Percentiles rank a stretch among this genome's conserved stretches.
These are phyloP conservation scores for Termitomyces sp. DNA, from an alignment of 768 basidiomycete genomes.

Conservation along the genomic window DNA sequence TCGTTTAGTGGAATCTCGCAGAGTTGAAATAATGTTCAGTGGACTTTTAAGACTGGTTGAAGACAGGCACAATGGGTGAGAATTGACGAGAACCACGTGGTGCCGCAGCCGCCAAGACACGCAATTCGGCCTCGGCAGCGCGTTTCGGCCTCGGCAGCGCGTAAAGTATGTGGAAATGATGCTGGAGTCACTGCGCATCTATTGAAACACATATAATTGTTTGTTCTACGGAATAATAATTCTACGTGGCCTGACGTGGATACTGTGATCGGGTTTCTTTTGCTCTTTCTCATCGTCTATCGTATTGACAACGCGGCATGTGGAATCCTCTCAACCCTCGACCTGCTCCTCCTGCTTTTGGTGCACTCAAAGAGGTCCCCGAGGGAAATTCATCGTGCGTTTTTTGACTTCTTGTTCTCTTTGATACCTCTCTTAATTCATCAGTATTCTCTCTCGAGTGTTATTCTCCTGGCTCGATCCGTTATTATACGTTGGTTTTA, in stretches of 20 bases:
- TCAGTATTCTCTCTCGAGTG: conserved; percentile 30
- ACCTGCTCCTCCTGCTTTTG: conserved; percentile 18
- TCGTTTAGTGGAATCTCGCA: no score
- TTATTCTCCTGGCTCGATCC: conserved; percentile 43
- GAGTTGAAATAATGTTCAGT: no score
- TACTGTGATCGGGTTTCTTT: not conserved
- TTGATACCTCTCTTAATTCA: not conserved
- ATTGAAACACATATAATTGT: not conserved
- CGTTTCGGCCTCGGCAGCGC: not conserved
- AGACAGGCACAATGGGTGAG: no score
- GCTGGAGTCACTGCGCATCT: not conserved
- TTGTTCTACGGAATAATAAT: not conserved
- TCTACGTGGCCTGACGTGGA: not conserved
- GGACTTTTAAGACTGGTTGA: no score
- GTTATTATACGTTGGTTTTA: conserved; percentile 42
- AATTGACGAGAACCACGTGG: not conserved
- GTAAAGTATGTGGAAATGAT: not conserved
- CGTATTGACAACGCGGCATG: not conserved
- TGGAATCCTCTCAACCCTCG: conserved; percentile 15
- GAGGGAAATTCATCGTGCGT: conserved; percentile 14
- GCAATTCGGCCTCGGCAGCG: not conserved
- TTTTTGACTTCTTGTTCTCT: not conserved
- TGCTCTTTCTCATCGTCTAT: not conserved
- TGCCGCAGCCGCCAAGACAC: not conserved
- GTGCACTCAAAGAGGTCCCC: conserved; percentile 13